Percentiles rank a stretch among this genome's conserved stretches.
Evolutionary conservation across 352 stramenopile species (phyloP).

Genomic region (Pythium monospermum): DNA sequence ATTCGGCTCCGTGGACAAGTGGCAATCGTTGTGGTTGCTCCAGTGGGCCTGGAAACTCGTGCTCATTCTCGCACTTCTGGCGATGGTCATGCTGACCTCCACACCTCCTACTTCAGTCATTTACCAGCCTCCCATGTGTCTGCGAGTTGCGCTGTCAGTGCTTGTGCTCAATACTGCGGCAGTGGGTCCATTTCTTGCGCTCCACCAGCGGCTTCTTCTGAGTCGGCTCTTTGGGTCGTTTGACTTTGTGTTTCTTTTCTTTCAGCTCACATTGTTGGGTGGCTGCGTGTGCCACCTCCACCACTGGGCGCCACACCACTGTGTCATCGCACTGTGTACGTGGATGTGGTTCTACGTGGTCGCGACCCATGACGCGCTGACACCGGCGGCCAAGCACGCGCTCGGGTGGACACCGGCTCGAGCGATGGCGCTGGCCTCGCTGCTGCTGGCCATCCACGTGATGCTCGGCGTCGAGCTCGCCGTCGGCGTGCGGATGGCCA

Average conservation of each 20-base stretch:
- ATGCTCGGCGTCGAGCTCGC: conserved; percentile 1
- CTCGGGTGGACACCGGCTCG: background rate
- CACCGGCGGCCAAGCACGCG: background rate
- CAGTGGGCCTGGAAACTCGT: too few relatives aligned
- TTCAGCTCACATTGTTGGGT: conserved; percentile 10
- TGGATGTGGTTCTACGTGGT: conserved; percentile 18
- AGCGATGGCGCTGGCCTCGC: background rate
- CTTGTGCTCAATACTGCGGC: too few relatives aligned
- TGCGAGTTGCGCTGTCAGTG: too few relatives aligned
- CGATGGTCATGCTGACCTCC: too few relatives aligned
- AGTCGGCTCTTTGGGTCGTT: conserved; percentile 17
- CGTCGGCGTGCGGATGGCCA: background rate
- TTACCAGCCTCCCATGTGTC: too few relatives aligned
- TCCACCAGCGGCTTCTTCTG: conserved; percentile 9
- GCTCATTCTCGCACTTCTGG: too few relatives aligned
- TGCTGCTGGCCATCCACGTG: background rate
- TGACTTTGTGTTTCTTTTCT: conserved; percentile 25
- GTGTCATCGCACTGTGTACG: background rate
- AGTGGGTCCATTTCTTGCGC: too few relatives aligned
- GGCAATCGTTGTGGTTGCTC: too few relatives aligned
- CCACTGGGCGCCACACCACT: conserved; percentile 4
- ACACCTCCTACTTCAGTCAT: too few relatives aligned
- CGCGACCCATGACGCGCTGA: conserved; percentile 8
- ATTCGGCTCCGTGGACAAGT: too few relatives aligned
- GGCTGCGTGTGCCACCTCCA: background rate